phyloP scores from a whole-genome alignment of 176 grass and related monocot genomes.

The Carex littledalei region DNA sequence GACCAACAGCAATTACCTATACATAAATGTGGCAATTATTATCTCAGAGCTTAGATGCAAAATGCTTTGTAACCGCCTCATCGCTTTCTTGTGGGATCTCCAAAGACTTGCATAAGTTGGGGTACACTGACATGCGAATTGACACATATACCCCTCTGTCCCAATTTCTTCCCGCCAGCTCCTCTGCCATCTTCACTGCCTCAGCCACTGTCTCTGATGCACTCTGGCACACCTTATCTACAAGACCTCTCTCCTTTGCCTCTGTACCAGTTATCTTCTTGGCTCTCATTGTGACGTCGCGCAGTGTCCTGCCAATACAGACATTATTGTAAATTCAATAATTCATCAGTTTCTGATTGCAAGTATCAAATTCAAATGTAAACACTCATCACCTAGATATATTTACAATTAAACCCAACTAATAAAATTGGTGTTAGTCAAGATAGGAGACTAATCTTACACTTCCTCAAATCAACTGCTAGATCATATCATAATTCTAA shows the following conservation, averaged over 20 bases:
- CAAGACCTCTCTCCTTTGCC: constrained; percentile 51
- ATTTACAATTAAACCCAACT: background rate
- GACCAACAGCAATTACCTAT: background rate
- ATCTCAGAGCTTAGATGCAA: constrained; percentile 42
- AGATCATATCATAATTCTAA: background rate
- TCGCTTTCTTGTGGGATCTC: constrained; percentile 50
- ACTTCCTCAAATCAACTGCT: background rate
- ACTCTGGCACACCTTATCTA: constrained; percentile 46
- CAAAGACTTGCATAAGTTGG: constrained; percentile 39
- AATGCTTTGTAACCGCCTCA: constrained; percentile 34
- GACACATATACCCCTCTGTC: constrained; percentile 59
- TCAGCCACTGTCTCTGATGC: constrained; percentile 46
- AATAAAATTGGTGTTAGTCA: background rate
- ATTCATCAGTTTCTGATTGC: background rate
- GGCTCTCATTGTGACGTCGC: constrained; percentile 51
- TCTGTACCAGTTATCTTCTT: constrained; percentile 46
- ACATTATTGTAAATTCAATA: background rate
- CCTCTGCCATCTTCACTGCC: constrained; percentile 64
- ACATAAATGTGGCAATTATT: background rate
- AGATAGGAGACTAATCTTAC: background rate
- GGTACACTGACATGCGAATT: constrained; percentile 48
- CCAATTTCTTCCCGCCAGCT: constrained; percentile 75
- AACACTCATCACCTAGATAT: background rate
- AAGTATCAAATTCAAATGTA: background rate
- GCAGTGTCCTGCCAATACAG: constrained; percentile 27